Conservation (phyloP, 805 yeast genomes). For the Candida nanaspora region DNA sequence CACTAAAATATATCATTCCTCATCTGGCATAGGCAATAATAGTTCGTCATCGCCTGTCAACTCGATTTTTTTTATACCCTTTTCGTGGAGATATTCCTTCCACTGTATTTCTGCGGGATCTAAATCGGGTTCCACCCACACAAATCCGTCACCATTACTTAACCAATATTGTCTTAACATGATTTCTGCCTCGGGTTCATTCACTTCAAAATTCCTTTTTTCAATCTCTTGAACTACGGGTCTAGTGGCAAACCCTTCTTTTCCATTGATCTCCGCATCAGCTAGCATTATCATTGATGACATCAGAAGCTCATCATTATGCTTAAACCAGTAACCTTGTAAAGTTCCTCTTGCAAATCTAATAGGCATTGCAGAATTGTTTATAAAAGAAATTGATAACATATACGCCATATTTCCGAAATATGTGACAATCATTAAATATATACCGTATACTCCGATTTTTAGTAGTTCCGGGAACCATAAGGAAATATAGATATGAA, state of each 20-base stretch:
- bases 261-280: constrained; percentile 47
- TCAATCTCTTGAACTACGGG: constrained; percentile 23
- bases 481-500: constrained; percentile 39
- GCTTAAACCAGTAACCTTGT: constrained; percentile 55
- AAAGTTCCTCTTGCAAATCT: constrained; percentile 62
- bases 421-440: constrained; percentile 43
- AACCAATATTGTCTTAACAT: constrained; percentile 81
- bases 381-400: constrained; percentile 36
- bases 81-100: constrained; percentile 23
- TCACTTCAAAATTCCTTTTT: constrained; percentile 29
- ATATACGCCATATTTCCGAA: constrained; percentile 40
- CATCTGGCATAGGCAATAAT: too few species aligned
- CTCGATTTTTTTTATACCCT: constrained; percentile 15
- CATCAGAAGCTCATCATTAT: constrained; percentile 64
- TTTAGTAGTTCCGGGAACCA: constrained; percentile 31
- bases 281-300: constrained; percentile 57
- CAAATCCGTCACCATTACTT: constrained; percentile 78
- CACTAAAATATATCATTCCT: too few species aligned
- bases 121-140: constrained; percentile 86
- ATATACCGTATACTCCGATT: constrained; percentile 31
- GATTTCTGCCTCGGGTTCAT: constrained; percentile 57
- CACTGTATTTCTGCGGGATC: constrained; percentile 67
- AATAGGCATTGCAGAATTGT: constrained; percentile 43
- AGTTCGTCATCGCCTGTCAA: too few species aligned
- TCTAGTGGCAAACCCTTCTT: constrained; percentile 31